These are phyloP conservation scores for Fusarium sp. DNA, from an alignment of 2,329 filamentous ascomycete genomes.

Conservation along the genomic window DNA sequence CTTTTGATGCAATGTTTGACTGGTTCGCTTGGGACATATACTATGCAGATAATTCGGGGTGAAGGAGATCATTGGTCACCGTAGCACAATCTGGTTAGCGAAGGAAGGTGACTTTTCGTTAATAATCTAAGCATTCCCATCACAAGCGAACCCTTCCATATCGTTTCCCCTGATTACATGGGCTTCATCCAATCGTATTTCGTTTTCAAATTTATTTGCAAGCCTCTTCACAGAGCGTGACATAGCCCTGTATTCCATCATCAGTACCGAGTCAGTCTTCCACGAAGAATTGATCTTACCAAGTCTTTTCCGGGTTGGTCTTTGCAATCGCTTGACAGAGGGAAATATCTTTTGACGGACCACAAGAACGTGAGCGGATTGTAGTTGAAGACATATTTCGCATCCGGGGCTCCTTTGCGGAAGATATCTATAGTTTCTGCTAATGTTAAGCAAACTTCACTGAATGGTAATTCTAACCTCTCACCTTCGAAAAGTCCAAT, in stretches of 20 bases:
- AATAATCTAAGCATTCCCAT: too few species aligned
- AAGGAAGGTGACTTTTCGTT: too few species aligned
- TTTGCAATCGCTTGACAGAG: background rate
- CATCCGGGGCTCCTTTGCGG: slow-evolving; percentile 2
- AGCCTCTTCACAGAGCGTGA: background rate
- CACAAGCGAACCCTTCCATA: too few species aligned
- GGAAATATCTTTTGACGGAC: slow-evolving; percentile 19
- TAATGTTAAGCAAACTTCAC: fast-evolving
- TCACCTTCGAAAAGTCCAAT: slow-evolving; percentile 13
- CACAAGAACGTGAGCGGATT: slow-evolving; percentile 12
- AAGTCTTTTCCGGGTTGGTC: background rate
- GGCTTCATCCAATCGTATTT: too few species aligned
- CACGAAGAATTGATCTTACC: background rate
- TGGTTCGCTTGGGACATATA: slow-evolving; percentile 19
- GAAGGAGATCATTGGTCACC: too few species aligned
- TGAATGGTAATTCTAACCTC: fast-evolving
- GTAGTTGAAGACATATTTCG: slow-evolving; percentile 11
- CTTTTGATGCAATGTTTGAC: slow-evolving; percentile 12
- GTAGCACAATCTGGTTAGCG: too few species aligned
- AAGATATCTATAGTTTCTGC: slow-evolving; percentile 12
- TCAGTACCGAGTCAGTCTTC: fast-evolving
- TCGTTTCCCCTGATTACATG: too few species aligned
- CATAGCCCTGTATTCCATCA: background rate
- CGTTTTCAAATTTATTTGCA: background rate
- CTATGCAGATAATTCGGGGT: too few species aligned